Conservation (phyloP, 441 rosid genomes). For the Populus hybrid region DNA sequence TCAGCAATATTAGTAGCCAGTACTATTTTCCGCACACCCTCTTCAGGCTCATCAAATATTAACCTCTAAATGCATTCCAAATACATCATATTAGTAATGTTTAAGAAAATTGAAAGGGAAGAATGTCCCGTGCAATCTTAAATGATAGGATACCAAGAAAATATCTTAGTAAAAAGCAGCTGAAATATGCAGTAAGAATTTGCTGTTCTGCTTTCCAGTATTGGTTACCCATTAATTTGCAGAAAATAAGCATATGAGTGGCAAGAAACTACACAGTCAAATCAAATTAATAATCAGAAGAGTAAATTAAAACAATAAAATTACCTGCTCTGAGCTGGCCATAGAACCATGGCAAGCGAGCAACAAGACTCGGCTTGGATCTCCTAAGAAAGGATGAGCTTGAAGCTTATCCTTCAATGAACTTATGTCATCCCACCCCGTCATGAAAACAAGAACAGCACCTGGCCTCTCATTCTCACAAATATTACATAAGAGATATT, state of each 20-base stretch:
- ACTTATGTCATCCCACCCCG: conserved; percentile 95
- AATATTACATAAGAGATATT: conserved; percentile 54
- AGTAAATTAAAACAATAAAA: neutral
- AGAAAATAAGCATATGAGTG: neutral
- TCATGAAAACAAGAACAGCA: conserved; percentile 85
- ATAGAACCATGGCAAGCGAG: conserved; percentile 96
- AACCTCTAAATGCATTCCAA: conserved; percentile 54
- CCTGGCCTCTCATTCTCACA: conserved; percentile 77
- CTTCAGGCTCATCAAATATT: conserved; percentile 78
- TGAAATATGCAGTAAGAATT: neutral
- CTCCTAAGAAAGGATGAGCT: conserved; percentile 65
- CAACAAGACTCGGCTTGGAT: conserved; percentile 63
- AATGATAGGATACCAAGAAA: neutral
- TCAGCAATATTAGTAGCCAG: conserved; percentile 93
- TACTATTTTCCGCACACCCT: conserved; percentile 81
- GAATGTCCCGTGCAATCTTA: neutral
- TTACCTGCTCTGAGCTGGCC: conserved; percentile 96
- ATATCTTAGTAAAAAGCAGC: conserved; percentile 1
- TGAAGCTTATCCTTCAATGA: conserved; percentile 80
- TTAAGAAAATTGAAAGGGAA: neutral
- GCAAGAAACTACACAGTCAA: neutral
- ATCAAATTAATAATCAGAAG: neutral
- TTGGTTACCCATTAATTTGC: conserved; percentile 1
- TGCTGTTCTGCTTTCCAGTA: neutral
- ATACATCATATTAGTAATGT: conserved; percentile 19